Evolutionary conservation across 345 rosid species (phyloP), one percentile per base, ranked within the genome.

Genomic region (Turnera subulata): DNA sequence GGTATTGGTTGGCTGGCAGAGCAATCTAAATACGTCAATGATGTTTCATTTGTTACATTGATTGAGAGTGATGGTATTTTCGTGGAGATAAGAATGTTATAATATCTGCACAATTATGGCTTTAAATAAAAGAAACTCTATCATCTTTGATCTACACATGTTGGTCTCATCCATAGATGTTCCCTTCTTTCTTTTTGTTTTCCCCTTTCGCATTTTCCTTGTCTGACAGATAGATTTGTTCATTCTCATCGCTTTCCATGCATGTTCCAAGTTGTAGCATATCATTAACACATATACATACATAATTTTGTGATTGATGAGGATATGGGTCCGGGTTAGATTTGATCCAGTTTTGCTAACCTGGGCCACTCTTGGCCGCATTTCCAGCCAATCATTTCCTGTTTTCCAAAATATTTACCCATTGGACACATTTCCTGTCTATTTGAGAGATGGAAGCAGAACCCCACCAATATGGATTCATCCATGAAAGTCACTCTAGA

Each of bases 41-140:
- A 29, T 29, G 35, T 29, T 29, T 29, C 35, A 29, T 29, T 3
- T 29, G 4, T 29, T 29, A 3, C 35, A 3, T 29, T 29, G 8
- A 29, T 29, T 29, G 35, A 29, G 8, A 29, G 35, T 52, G 45
- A 62, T 29, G 42, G 58, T 15, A 9, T 1, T 46, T 24, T 37
- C 19, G 46, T 22, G 61, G 68, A 64, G 68, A 64, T 64, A 55
- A 55, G 68, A 47, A 55, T 24, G 55, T 32, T 49, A 47, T 25
- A 53, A 45, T 39, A 47, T 25, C 44, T 54, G 48, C 48, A 46
- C 5, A 29, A 29, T 29, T 29, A 29, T 29, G 35, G 35, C 8
- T 29, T 19, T 1, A 10, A 58, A 9, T 33, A 32, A n/a, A n/a
- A n/a, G n/a, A n/a, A n/a, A n/a, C n/a, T n/a, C n/a, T n/a, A n/a